Base-by-base conservation (phyloP, 306 rosid species). In the Morella rubra region DNA sequence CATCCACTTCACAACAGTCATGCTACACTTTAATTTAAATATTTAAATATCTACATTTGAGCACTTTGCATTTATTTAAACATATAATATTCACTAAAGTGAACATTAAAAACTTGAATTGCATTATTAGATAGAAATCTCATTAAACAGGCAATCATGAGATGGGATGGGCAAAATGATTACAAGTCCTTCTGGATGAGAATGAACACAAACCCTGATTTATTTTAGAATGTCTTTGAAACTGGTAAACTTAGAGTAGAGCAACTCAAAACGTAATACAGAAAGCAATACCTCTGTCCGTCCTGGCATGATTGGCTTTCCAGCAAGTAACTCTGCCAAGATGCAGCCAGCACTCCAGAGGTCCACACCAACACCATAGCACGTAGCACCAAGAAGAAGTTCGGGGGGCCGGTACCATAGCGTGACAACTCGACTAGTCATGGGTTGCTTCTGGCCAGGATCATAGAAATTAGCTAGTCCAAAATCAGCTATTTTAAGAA, bases 301-400 rank as follows among this genome's bases (percentile, higher is more conserved):
- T 73, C 96, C 98, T 24, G 98, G 98, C 98, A 93, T 83, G 69
- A 91, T 85, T 82, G 98, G 96, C 91, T 87, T 93, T 84, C 97
- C 98, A 24, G 92, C 82, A 52, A 93, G 93, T 70, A 93, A 81
- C 86, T 93, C 98, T 3, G 92, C 97, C 83, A 93, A 86, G 83
- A 93, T 93, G 89, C 98, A 93, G 69, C 98, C 98, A 67, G 92
- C 98, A 70, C 98, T 93, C 98, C 98, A 93, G 47, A 93, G 90
- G 83, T 93, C 98, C 44, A 93, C 76, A 60, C 91, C 89, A 55
- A 79, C 88, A 65, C 93, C 90, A 44, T 93, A 93, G 49, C 42
- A 72, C 22, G 92, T 87, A 80, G 97, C 96, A 62, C 98, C 98
- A 69, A 93, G 97, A 80, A 93, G 95, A 80, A 93, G 91, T 84